These are phyloP conservation scores for Yamadazyma insecticola DNA, from an alignment of 805 yeast genomes.

Conservation along the genomic window DNA sequence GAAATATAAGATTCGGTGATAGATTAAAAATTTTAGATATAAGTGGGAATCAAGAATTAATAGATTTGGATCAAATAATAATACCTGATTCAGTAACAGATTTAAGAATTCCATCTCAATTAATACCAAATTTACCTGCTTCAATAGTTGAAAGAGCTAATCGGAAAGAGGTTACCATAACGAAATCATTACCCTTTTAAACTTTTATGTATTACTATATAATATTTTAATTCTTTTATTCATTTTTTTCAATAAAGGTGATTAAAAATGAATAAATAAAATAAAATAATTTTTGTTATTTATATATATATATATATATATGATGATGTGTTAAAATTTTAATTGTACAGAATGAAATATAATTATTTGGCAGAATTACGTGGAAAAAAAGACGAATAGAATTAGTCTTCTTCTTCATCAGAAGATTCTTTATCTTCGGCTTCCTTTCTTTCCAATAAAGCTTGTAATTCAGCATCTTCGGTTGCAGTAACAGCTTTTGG, in stretches of 20 bases:
- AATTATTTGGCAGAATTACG: no score
- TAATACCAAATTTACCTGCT: constrained; percentile 31
- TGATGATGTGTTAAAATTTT: constrained; percentile 2
- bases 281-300: no score
- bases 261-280: no score
- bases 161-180: constrained; percentile 24
- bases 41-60: constrained; percentile 39
- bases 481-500: constrained; percentile 99
- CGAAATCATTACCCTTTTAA: constrained; percentile 23
- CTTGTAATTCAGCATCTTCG: constrained; percentile 97
- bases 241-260: no score
- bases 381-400: no score
- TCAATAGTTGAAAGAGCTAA: constrained; percentile 38
- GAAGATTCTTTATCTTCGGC: constrained; percentile 81
- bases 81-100: constrained; percentile 36
- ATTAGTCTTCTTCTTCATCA: constrained; percentile 57
- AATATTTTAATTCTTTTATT: no score
- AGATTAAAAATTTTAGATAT: constrained; percentile 30
- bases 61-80: constrained; percentile 30
- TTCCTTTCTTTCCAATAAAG: constrained; percentile 89
- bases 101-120: constrained; percentile 31
- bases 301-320: constrained; percentile 1
- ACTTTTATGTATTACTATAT: background rate
- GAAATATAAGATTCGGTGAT: constrained; percentile 34
- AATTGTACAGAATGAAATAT: no score